Conservation (phyloP, 1,284 basidiomycete species). For the Serendipita sp. region DNA sequence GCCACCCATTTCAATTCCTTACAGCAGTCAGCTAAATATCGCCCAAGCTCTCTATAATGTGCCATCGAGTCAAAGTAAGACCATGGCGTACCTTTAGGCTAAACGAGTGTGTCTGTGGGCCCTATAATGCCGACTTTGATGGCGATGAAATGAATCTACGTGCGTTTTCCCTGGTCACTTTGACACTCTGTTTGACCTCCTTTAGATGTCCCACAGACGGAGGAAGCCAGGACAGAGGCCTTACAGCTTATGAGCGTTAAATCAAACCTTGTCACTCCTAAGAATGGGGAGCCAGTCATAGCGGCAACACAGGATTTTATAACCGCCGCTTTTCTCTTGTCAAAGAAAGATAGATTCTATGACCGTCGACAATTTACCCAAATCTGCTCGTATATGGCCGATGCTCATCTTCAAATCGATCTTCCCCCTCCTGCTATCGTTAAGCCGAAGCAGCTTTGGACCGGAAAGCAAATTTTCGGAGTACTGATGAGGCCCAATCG, state of each 20-base stretch:
- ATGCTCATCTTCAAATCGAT: conserved; percentile 86
- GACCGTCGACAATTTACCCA: conserved; percentile 93
- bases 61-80: conserved; percentile 88
- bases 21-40: conserved; percentile 19
- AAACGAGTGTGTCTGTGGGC: conserved; percentile 98
- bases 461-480: conserved; percentile 96
- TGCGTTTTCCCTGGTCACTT: conserved; percentile 25
- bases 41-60: conserved; percentile 90
- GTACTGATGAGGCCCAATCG: conserved; percentile 93
- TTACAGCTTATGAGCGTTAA: conserved; percentile 97
- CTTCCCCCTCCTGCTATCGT: conserved; percentile 89
- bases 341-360: conserved; percentile 85
- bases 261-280: conserved; percentile 91
- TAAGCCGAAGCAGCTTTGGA: conserved; percentile 92
- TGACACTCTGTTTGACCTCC: neutral
- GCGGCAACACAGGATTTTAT: conserved; percentile 98
- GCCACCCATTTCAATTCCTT: conserved; percentile 9
- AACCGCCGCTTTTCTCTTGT: conserved; percentile 92
- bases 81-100: conserved; percentile 97
- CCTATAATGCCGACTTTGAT: conserved; percentile 99
- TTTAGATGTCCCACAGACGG: conserved; percentile 92
- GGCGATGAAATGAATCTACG: conserved; percentile 99
- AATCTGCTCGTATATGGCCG: conserved; percentile 88
- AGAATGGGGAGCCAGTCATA: conserved; percentile 97
- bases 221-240: conserved; percentile 96